phyloP scores from a whole-genome alignment of 495 filamentous ascomycete genomes.

The Sabuloglossum arenarium region DNA sequence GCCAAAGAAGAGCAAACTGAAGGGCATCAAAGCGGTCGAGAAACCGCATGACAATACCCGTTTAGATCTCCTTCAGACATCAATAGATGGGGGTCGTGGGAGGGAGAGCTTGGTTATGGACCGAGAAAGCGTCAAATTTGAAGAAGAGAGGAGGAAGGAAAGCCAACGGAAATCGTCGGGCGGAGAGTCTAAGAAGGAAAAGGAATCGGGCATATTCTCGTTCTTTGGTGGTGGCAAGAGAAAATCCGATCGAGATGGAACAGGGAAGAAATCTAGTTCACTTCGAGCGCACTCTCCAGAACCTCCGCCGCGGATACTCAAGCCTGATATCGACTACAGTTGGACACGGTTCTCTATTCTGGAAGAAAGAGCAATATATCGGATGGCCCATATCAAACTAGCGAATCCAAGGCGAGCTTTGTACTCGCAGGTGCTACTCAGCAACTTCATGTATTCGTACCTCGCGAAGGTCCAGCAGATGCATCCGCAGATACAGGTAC shows the following conservation, averaged over 20 bases:
- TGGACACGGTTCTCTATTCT: conserved; percentile 93
- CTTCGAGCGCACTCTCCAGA: conserved; percentile 63
- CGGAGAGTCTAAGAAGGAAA: conserved; percentile 69
- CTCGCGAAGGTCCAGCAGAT: conserved; percentile 96
- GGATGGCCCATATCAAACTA: conserved; percentile 97
- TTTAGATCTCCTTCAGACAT: conserved; percentile 61
- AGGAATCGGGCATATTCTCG: conserved; percentile 60
- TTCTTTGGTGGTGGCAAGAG: conserved; percentile 79
- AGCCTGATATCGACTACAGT: conserved; percentile 77
- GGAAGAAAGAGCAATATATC: conserved; percentile 92
- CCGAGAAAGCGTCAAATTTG: conserved; percentile 48
- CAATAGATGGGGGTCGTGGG: conserved; percentile 50
- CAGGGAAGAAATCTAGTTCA: conserved; percentile 51
- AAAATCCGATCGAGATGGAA: conserved; percentile 40
- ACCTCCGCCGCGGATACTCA: conserved; percentile 43
- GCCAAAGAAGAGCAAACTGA: conserved; percentile 28
- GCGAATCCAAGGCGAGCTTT: conserved; percentile 85
- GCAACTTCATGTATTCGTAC: conserved; percentile 99
- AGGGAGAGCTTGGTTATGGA: conserved; percentile 70
- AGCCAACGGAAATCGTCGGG: conserved; percentile 43
- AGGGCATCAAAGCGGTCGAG: conserved; percentile 31
- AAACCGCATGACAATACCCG: conserved; percentile 48
- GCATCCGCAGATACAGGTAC: conserved; percentile 78
- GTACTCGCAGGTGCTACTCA: conserved; percentile 89
- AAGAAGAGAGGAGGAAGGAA: conserved; percentile 75